Percentiles rank a stretch among this genome's conserved stretches.
Conservation (phyloP, 2,329 filamentous ascomycete genomes). For the Cladosporium sp. region DNA sequence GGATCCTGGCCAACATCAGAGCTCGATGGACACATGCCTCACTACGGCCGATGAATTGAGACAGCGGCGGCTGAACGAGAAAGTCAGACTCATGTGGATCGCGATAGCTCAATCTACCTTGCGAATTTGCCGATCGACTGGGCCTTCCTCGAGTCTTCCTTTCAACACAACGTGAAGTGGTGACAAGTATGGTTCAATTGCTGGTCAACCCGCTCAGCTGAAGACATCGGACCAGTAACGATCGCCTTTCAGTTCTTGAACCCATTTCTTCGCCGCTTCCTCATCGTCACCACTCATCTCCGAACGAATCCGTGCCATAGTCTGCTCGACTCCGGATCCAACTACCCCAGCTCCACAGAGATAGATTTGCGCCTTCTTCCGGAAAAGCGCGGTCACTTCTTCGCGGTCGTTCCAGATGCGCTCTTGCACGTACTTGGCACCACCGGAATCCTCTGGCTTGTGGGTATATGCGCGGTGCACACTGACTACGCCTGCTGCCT, state of each 20-base stretch:
- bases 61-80: too few species aligned
- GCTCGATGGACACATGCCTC: too few species aligned
- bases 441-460: conserved; percentile 33
- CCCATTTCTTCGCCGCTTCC: conserved; percentile 40
- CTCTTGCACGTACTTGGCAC: conserved; percentile 53
- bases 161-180: too few species aligned
- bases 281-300: conserved; percentile 34
- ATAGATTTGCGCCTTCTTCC: conserved; percentile 53
- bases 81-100: too few species aligned
- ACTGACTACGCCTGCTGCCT: conserved; percentile 55
- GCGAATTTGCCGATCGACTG: too few species aligned
- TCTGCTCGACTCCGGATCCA: conserved; percentile 37
- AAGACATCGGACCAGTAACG: conserved; percentile 45
- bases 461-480: conserved; percentile 59
- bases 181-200: too few species aligned
- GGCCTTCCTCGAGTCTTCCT: too few species aligned
- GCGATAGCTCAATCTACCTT: too few species aligned
- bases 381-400: conserved; percentile 44
- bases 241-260: conserved; percentile 42
- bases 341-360: conserved; percentile 54
- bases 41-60: too few species aligned
- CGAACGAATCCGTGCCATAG: conserved; percentile 40
- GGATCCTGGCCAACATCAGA: too few species aligned
- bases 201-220: not conserved
- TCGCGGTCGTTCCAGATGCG: conserved; percentile 45